Conservation (phyloP, 345 rosid species). For the Crucihimalaya himalaica region DNA sequence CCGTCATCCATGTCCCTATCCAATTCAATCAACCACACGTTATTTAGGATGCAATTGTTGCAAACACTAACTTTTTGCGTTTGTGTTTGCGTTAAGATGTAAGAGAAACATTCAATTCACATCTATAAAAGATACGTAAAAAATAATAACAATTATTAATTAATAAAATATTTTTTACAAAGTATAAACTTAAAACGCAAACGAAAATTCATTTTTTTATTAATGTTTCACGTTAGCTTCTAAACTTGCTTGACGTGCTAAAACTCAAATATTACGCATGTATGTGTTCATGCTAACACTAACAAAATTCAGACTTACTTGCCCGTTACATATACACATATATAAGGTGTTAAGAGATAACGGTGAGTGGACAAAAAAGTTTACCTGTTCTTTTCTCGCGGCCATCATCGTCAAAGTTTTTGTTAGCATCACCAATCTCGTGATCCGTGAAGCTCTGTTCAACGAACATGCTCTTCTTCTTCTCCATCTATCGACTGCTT, state of each 20-base stretch:
- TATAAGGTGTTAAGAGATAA: not conserved
- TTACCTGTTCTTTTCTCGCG: constrained; percentile 67
- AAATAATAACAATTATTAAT: not conserved
- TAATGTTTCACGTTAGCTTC: not conserved
- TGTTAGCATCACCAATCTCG: constrained; percentile 35
- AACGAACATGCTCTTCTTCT: constrained; percentile 46
- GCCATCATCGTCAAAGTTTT: constrained; percentile 75
- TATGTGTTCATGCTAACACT: not conserved
- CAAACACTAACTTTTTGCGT: not conserved
- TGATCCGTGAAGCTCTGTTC: constrained; percentile 44
- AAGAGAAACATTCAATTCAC: not conserved
- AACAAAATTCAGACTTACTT: not conserved
- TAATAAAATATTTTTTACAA: not conserved
- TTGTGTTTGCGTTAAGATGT: not conserved
- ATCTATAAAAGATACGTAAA: not conserved
- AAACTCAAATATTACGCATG: not conserved
- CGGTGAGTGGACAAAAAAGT: not conserved
- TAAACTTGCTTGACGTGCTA: not conserved
- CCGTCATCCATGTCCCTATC: constrained; percentile 79
- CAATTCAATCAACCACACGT: constrained; percentile 2
- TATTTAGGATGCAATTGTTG: not conserved
- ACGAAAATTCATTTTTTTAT: not conserved
- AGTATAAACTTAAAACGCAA: not conserved
- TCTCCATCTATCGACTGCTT: constrained; percentile 32
- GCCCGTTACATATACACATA: not conserved